phyloP scores from a whole-genome alignment of 2,329 filamentous ascomycete genomes.

The Colletotrichum sp. region DNA sequence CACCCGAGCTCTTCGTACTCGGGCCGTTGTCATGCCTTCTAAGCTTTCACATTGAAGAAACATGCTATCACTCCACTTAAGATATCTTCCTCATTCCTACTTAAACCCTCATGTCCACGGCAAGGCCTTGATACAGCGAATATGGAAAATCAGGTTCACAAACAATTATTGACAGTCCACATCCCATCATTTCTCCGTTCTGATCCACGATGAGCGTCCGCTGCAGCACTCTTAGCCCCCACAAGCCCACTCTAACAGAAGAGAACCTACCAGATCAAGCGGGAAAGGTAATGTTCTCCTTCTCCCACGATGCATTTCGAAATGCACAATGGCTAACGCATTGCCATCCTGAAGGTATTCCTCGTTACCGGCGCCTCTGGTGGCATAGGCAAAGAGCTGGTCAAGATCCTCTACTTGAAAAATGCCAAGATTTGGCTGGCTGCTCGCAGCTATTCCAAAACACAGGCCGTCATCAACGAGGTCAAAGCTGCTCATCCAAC shows the following conservation, averaged over 20 bases:
- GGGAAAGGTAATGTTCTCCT: rapidly evolving
- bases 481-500: neutral
- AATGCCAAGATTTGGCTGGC: neutral
- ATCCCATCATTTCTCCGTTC: neutral
- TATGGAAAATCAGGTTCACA: neutral
- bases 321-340: neutral
- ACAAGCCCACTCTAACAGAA: neutral
- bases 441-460: neutral
- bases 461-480: neutral
- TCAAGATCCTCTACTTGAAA: neutral
- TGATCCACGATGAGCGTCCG: neutral
- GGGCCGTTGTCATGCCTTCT: neutral
- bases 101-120: neutral
- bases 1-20: neutral
- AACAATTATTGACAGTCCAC: neutral
- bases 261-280: neutral
- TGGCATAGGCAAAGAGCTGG: neutral
- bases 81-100: rapidly evolving
- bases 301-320: rapidly evolving
- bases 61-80: neutral
- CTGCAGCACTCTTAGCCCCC: neutral
- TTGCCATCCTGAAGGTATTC: rapidly evolving
- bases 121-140: neutral
- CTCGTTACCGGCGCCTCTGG: neutral
- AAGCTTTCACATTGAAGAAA: neutral